Percentiles rank a stretch among this genome's conserved stretches.
These are phyloP conservation scores for Cyberlindnera mycetangii DNA, from an alignment of 805 yeast genomes.

Conservation along the genomic window DNA sequence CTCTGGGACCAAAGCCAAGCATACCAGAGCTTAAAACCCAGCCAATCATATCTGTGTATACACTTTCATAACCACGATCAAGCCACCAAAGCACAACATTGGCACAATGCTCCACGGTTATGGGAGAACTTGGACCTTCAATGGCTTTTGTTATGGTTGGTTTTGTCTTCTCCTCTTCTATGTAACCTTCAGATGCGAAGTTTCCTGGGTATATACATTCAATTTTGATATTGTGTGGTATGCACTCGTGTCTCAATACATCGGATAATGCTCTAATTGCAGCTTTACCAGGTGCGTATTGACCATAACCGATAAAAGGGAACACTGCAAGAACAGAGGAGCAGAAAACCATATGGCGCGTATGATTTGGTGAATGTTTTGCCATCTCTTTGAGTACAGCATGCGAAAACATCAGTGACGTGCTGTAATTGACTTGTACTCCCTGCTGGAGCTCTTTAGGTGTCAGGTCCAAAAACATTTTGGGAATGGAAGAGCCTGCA, in stretches of 20 bases:
- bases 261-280: slow-evolving; percentile 77
- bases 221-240: slow-evolving; percentile 64
- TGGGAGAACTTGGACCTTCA: slow-evolving; percentile 81
- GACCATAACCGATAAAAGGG: slow-evolving; percentile 88
- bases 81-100: slow-evolving; percentile 53
- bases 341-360: slow-evolving; percentile 55
- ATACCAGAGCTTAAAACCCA: slow-evolving; percentile 70
- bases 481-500: slow-evolving; percentile 85
- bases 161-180: slow-evolving; percentile 76
- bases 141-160: slow-evolving; percentile 78
- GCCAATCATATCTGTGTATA: slow-evolving; percentile 82
- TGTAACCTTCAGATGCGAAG: slow-evolving; percentile 84
- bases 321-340: slow-evolving; percentile 81
- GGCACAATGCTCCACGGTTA: slow-evolving; percentile 65
- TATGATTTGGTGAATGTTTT: slow-evolving; percentile 11
- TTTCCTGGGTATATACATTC: slow-evolving; percentile 85
- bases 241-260: slow-evolving; percentile 76
- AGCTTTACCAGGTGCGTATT: slow-evolving; percentile 86
- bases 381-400: slow-evolving; percentile 46
- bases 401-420: slow-evolving; percentile 72
- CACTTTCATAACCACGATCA: slow-evolving; percentile 62
- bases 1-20: slow-evolving; percentile 69
- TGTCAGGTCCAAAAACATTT: slow-evolving; percentile 66
- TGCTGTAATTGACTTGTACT: slow-evolving; percentile 64
- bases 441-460: slow-evolving; percentile 59